A percentile compares a stretch with the other conserved stretches of the same genome.
These are phyloP conservation scores for Neurospora sp. DNA, from an alignment of 495 filamentous ascomycete genomes.

Conservation along the genomic window DNA sequence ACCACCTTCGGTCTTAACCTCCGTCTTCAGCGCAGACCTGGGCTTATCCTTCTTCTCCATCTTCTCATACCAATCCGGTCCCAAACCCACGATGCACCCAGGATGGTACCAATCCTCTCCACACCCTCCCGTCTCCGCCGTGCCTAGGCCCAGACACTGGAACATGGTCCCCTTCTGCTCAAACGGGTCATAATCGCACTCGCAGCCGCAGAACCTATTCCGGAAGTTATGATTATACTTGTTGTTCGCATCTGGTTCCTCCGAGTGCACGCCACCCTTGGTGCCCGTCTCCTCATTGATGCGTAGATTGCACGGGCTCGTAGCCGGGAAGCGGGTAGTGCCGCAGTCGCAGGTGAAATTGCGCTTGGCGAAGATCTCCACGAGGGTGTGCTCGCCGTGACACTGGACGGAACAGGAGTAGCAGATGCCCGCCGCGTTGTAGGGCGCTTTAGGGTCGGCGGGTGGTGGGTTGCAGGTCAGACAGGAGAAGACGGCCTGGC, in stretches of 20 bases:
- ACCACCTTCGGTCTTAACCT: background rate
- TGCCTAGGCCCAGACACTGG: slow-evolving; percentile 84
- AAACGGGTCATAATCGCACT: slow-evolving; percentile 71
- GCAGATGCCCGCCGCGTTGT: slow-evolving; percentile 75
- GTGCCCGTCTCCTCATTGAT: slow-evolving; percentile 60
- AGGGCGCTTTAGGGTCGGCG: slow-evolving; percentile 45
- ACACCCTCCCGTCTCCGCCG: slow-evolving; percentile 71
- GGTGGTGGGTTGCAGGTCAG: slow-evolving; percentile 85
- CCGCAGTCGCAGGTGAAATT: slow-evolving; percentile 97
- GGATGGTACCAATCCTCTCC: slow-evolving; percentile 99
- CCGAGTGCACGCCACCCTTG: slow-evolving; percentile 66
- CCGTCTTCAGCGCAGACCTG: slow-evolving; percentile 6
- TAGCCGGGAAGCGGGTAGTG: slow-evolving; percentile 63
- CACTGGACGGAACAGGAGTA: slow-evolving; percentile 95
- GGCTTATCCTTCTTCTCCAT: slow-evolving; percentile 30
- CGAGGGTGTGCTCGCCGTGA: slow-evolving; percentile 88
- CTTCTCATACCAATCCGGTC: slow-evolving; percentile 47
- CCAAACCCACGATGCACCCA: slow-evolving; percentile 77
- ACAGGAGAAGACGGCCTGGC: slow-evolving; percentile 82
- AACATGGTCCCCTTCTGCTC: slow-evolving; percentile 98
- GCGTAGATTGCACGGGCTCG: slow-evolving; percentile 66
- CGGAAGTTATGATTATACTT: slow-evolving; percentile 91
- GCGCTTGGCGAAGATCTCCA: slow-evolving; percentile 92
- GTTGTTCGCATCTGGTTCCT: slow-evolving; percentile 62
- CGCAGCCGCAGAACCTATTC: slow-evolving; percentile 88